These are phyloP conservation scores for Bruguiera parviflora DNA, from an alignment of 345 rosid species.

Conservation along the genomic window DNA sequence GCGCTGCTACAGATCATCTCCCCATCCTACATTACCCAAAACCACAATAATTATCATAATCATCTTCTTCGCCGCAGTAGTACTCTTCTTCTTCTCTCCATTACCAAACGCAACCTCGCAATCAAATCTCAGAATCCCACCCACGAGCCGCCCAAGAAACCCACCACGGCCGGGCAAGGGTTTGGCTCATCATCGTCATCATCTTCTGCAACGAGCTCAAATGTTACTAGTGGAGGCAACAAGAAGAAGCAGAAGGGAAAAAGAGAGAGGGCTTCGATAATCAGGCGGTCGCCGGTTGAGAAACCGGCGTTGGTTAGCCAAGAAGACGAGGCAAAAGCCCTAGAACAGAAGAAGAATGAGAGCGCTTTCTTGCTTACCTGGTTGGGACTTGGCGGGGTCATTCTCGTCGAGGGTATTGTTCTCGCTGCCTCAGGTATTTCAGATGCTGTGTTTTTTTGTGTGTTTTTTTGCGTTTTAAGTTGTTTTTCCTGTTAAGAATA, in stretches of 20 bases:
- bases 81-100: constrained; percentile 11
- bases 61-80: neutral
- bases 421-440: constrained; percentile 75
- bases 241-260: constrained; percentile 47
- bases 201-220: constrained; percentile 26
- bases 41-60: constrained; percentile 33
- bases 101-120: constrained; percentile 31
- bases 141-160: constrained; percentile 34
- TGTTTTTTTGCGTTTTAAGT: neutral
- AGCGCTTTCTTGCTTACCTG: constrained; percentile 84
- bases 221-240: neutral
- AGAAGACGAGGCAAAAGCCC: constrained; percentile 51
- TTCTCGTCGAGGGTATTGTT: constrained; percentile 59
- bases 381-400: constrained; percentile 76
- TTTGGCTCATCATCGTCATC: constrained; percentile 46
- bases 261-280: constrained; percentile 49
- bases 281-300: constrained; percentile 63
- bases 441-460: neutral
- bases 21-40: constrained; percentile 26
- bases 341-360: constrained; percentile 62
- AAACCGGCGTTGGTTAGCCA: constrained; percentile 49
- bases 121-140: constrained; percentile 43
- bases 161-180: constrained; percentile 48
- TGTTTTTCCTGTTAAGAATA: neutral
- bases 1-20: constrained; percentile 66